phyloP scores from a whole-genome alignment of 345 rosid genomes.

The Dipteronia sinensis region DNA sequence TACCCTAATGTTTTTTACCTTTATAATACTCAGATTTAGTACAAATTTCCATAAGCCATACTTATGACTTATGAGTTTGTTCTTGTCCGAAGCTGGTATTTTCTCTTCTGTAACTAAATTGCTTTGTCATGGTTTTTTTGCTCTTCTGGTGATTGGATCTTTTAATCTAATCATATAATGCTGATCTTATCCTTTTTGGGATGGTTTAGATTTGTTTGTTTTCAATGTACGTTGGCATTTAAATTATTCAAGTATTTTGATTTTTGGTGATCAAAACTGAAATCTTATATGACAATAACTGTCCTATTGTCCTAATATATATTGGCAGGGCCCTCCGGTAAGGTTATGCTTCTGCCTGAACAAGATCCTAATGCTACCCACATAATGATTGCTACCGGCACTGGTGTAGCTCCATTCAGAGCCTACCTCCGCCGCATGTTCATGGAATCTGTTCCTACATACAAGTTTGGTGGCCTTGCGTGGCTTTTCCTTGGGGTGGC shows the following conservation, averaged over 20 bases:
- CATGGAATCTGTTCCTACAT: slow-evolving; percentile 80
- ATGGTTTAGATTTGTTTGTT: neutral
- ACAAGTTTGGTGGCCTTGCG: slow-evolving; percentile 84
- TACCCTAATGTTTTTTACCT: neutral
- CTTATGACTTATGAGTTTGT: neutral
- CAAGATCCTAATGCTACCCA: slow-evolving; percentile 78
- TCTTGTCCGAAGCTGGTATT: neutral
- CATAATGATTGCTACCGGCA: slow-evolving; percentile 98
- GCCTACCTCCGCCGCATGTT: slow-evolving; percentile 97
- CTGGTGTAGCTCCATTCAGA: slow-evolving; percentile 93
- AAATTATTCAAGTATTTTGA: neutral
- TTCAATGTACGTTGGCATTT: neutral
- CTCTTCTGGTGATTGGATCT: neutral
- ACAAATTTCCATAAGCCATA: neutral
- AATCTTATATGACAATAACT: slow-evolving; percentile 1
- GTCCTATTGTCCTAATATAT: slow-evolving; percentile 10
- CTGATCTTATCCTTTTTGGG: neutral
- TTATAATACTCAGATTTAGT: neutral
- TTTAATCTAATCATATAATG: neutral
- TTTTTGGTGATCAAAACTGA: neutral
- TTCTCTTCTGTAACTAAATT: neutral
- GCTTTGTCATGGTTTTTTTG: neutral
- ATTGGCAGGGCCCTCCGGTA: slow-evolving; percentile 91
- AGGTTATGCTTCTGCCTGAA: slow-evolving; percentile 97
- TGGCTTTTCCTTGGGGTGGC: slow-evolving; percentile 99